phyloP scores from a whole-genome alignment of 108 stramenopile genomes.

The Aurantiochytrium sp. region DNA sequence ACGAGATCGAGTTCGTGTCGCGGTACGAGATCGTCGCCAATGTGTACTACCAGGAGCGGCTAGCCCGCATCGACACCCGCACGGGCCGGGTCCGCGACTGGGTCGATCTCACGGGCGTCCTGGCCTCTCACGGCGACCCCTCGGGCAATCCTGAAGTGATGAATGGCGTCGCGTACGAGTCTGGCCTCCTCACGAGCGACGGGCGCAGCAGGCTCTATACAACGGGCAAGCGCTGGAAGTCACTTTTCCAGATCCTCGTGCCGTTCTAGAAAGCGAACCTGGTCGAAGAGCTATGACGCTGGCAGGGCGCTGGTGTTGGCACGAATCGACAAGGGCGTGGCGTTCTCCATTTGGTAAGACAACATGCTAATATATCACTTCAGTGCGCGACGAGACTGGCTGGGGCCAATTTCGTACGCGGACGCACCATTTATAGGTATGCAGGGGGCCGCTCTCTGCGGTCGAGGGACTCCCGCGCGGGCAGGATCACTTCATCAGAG shows the following conservation, averaged over 20 bases:
- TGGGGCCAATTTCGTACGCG: too few relatives aligned
- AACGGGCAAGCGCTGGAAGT: constrained; percentile 21
- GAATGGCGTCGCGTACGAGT: background rate
- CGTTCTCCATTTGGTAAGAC: too few relatives aligned
- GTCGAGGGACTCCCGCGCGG: too few relatives aligned
- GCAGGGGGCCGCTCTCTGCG: too few relatives aligned
- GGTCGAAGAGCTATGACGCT: too few relatives aligned
- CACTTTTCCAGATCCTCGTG: background rate
- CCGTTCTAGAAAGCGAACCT: background rate
- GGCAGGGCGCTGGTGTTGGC: too few relatives aligned
- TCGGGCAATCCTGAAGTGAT: background rate
- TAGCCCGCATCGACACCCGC: constrained; percentile 10
- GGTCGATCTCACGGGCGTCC: background rate
- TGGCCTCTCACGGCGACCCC: background rate
- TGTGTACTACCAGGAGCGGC: background rate
- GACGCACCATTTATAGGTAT: too few relatives aligned
- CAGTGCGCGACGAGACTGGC: too few relatives aligned
- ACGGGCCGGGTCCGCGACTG: background rate
- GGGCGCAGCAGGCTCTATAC: background rate
- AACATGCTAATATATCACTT: too few relatives aligned
- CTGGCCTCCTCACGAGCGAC: background rate
- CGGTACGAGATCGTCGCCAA: background rate
- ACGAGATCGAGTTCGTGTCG: background rate
- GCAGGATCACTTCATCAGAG: too few relatives aligned
- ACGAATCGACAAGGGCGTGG: too few relatives aligned